phyloP scores from a whole-genome alignment of 805 yeast genomes.

The Naumovozyma dairenensis region DNA sequence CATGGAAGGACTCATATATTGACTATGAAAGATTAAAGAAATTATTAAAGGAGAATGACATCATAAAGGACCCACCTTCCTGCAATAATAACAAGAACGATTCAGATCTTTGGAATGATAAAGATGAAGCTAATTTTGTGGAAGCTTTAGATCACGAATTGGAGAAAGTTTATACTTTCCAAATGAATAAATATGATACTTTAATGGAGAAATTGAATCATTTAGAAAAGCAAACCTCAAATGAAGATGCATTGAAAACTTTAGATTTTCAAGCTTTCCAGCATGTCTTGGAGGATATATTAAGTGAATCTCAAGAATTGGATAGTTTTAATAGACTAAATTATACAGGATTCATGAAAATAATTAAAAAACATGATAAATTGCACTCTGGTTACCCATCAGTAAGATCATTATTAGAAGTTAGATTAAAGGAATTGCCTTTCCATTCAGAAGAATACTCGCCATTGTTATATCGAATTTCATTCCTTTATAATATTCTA shows the following conservation, averaged over 20 bases:
- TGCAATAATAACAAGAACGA: background rate
- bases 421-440: slow-evolving; percentile 77
- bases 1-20: slow-evolving; percentile 75
- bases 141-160: slow-evolving; percentile 55
- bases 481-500: slow-evolving; percentile 69
- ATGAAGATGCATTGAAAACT: slow-evolving; percentile 27
- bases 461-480: slow-evolving; percentile 75
- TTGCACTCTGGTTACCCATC: slow-evolving; percentile 70
- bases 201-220: slow-evolving; percentile 54
- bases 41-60: slow-evolving; percentile 58
- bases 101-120: slow-evolving; percentile 48
- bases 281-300: slow-evolving; percentile 57
- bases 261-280: slow-evolving; percentile 59
- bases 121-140: slow-evolving; percentile 64
- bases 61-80: slow-evolving; percentile 8
- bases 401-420: slow-evolving; percentile 83
- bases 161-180: slow-evolving; percentile 71
- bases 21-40: slow-evolving; percentile 57
- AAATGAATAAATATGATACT: slow-evolving; percentile 54
- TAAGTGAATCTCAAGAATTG: slow-evolving; percentile 70
- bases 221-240: slow-evolving; percentile 51
- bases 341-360: slow-evolving; percentile 89
- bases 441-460: slow-evolving; percentile 92
- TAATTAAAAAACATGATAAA: slow-evolving; percentile 93
- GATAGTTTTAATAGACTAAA: slow-evolving; percentile 86